Evolutionary conservation across 192 early-diverging fungal genomes (phyloP).

Genomic region (Mortierella hygrophila): DNA sequence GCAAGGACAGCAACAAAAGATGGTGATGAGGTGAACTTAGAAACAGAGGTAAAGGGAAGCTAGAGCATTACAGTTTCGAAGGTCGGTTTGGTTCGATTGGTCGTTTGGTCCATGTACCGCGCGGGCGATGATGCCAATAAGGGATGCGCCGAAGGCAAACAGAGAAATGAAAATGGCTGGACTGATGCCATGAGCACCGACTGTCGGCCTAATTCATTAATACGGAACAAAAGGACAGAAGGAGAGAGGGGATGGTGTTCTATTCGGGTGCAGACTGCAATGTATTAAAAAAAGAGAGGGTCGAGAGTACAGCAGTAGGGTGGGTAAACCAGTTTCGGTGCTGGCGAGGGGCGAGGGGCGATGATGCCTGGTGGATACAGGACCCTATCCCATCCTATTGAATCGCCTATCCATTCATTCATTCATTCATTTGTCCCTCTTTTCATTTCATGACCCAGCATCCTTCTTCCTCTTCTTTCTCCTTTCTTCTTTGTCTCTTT

Average conservation of each 20-base stretch:
- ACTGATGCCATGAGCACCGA: too few species aligned
- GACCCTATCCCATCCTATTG: too few species aligned
- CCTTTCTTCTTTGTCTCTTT: not conserved
- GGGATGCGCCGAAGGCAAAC: too few species aligned
- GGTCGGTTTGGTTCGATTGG: not conserved
- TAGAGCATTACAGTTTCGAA: not conserved
- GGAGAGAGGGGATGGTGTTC: too few species aligned
- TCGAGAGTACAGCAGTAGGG: too few species aligned
- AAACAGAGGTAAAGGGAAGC: not conserved
- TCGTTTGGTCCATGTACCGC: constrained; percentile 1
- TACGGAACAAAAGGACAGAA: too few species aligned
- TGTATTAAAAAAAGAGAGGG: not conserved
- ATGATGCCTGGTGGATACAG: too few species aligned
- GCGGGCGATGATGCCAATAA: not conserved
- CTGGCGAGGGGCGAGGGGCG: too few species aligned
- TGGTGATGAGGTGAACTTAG: not conserved
- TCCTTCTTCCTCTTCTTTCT: constrained; percentile 3
- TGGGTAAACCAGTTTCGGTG: too few species aligned
- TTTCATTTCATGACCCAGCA: not conserved
- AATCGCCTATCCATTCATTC: not conserved
- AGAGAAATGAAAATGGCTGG: too few species aligned
- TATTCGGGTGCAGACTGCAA: too few species aligned
- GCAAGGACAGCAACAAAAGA: not conserved
- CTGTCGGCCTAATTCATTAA: too few species aligned
- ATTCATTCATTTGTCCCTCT: not conserved